These are phyloP conservation scores for Uromyces viciae-fabae DNA, from an alignment of 1,284 basidiomycete genomes.

Conservation along the genomic window DNA sequence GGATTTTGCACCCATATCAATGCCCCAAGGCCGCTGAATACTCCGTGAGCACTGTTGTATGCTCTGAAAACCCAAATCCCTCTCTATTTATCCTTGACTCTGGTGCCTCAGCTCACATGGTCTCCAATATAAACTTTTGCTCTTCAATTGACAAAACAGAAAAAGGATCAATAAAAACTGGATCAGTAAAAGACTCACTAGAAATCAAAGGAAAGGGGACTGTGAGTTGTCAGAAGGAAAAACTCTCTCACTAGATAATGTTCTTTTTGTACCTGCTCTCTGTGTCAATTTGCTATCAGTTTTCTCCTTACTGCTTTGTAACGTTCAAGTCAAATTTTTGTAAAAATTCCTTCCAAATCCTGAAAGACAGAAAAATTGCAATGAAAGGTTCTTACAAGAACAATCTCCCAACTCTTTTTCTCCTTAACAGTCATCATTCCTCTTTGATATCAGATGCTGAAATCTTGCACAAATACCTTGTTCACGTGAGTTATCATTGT, in stretches of 20 bases:
- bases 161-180: neutral
- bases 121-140: neutral
- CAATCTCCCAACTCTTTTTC: neutral
- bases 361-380: neutral
- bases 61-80: neutral
- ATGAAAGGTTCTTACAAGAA: neutral
- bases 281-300: conserved; percentile 11
- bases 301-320: neutral
- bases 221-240: neutral
- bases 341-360: neutral
- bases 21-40: too few species aligned
- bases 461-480: neutral
- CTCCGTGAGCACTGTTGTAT: neutral
- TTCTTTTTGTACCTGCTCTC: too few species aligned
- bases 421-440: neutral
- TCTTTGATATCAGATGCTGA: neutral
- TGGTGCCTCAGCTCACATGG: conserved; percentile 2
- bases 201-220: neutral
- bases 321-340: neutral
- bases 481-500: neutral
- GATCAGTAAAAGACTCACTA: neutral
- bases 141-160: neutral
- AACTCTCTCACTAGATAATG: neutral
- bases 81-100: neutral
- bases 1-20: too few species aligned